A percentile compares a stretch with the other conserved stretches of the same genome.
Evolutionary conservation across 148 eudicot species (phyloP).

Genomic region (Vaccinium vitisidaea): DNA sequence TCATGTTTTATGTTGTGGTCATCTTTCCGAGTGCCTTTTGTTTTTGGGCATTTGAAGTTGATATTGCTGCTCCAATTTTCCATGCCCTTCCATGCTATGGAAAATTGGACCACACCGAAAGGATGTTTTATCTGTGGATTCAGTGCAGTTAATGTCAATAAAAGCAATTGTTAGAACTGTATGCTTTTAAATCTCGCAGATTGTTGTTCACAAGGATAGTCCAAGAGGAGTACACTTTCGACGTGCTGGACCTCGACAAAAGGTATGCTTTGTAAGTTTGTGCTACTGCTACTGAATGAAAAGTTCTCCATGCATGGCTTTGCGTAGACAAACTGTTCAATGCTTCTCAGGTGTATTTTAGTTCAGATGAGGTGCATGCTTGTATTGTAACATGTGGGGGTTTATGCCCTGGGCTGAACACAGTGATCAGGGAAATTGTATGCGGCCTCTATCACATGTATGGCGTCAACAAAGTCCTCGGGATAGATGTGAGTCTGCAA

Average conservation of each 20-base stretch:
- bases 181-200: constrained; percentile 6
- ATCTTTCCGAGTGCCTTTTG: no score
- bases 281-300: background rate
- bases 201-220: constrained; percentile 17
- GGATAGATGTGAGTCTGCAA: constrained; percentile 41
- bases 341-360: constrained; percentile 45
- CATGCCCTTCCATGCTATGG: background rate
- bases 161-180: background rate
- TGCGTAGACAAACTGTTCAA: background rate
- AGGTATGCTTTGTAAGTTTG: background rate
- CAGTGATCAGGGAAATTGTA: constrained; percentile 52
- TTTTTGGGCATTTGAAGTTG: background rate
- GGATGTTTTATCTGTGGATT: background rate
- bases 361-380: constrained; percentile 49
- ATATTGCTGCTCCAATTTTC: background rate
- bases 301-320: background rate
- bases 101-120: background rate
- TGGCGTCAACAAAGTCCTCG: constrained; percentile 44
- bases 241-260: constrained; percentile 26
- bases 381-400: constrained; percentile 64
- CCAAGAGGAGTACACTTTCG: constrained; percentile 26
- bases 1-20: no score
- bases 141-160: background rate
- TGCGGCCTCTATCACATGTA: constrained; percentile 53
- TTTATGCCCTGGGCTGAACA: constrained; percentile 55